Conservation (phyloP, 1,284 basidiomycete species). For the Cutaneotrichosporon dermatis region DNA sequence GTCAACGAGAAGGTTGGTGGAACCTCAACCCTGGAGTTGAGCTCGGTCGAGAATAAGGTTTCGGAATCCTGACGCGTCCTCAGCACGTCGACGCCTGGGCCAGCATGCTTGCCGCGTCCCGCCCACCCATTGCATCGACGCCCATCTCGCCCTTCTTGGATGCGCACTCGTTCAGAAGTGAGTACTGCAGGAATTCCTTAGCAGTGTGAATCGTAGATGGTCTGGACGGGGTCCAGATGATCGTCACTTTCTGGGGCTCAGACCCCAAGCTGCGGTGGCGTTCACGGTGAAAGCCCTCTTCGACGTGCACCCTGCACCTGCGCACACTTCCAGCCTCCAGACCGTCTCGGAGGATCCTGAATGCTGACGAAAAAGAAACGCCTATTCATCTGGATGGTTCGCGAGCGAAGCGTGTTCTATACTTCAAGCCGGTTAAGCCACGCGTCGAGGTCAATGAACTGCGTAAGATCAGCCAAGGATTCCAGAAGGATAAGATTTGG, state of each 20-base stretch:
- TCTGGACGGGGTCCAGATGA: too few species aligned
- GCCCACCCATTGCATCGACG: slow-evolving; percentile 69
- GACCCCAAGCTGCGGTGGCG: background rate
- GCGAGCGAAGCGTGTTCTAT: slow-evolving; percentile 53
- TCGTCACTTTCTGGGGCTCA: too few species aligned
- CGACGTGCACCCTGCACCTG: too few species aligned
- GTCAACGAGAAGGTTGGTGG: slow-evolving; percentile 17
- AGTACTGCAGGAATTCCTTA: slow-evolving; percentile 11
- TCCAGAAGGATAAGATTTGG: slow-evolving; percentile 46
- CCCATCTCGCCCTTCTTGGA: slow-evolving; percentile 80
- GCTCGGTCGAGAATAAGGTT: background rate
- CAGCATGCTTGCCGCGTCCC: slow-evolving; percentile 68
- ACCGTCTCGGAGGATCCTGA: background rate
- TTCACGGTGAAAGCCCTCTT: background rate
- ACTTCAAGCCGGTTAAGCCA: slow-evolving; percentile 64
- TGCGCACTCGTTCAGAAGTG: slow-evolving; percentile 55
- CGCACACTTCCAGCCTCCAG: background rate
- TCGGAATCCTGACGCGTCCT: slow-evolving; percentile 47
- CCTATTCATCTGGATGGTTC: slow-evolving; percentile 46
- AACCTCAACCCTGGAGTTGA: background rate
- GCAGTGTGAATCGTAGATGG: too few species aligned
- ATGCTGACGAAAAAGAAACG: slow-evolving; percentile 53
- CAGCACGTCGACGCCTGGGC: slow-evolving; percentile 76
- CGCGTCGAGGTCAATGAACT: slow-evolving; percentile 43
- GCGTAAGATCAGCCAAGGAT: slow-evolving; percentile 36